Base-by-base conservation (phyloP, 441 rosid species). In the Mallotus japonicus region DNA sequence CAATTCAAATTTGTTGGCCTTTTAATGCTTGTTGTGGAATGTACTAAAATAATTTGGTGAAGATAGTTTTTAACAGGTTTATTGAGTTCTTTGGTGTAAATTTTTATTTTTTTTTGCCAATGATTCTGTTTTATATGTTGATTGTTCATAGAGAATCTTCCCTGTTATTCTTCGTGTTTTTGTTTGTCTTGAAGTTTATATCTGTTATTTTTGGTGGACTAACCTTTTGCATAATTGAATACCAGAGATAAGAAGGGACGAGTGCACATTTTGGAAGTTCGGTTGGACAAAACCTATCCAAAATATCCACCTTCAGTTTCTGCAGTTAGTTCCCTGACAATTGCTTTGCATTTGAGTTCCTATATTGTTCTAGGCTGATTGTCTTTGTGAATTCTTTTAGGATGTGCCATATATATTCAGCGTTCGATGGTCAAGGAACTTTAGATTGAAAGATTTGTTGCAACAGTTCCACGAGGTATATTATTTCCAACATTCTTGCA, bases 381-480 rank as follows among this genome's bases (percentile, higher is more conserved):
- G n/a, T 62, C 12, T 4, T 34, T 71, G 70, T 56, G 24, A 74
- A 53, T 56, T 73, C 70, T 76, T 78, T 61, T 81, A 85, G 96
- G 93, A 88, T 74, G 85, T 87, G 68, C 95, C 93, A 6, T 80
- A 74, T 72, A 81, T 86, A 76, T 85, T 88, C 78, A 76, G 68
- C 73, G 46, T 92, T 50, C 64, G 85, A 71, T 89, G 95, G 93
- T 84, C 92, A 51, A 76, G 37, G 65, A 84, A 73, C 65, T 87
- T 91, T 6, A 87, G 92, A 78, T 49, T 89, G 83, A 90, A 90
- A 75, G 88, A 87, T 81, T 81, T 85, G 70, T 83, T 88, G 59
- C 79, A 77, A 73, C 93, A 89, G 74, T 90, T 90, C 78, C 82
- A 61, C 55, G 83, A 84, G 89, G 96, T 88, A 70, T 54, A 19